Evolutionary conservation across 2,329 filamentous ascomycete genomes (phyloP).

Genomic region (Aureobasidium sp.): DNA sequence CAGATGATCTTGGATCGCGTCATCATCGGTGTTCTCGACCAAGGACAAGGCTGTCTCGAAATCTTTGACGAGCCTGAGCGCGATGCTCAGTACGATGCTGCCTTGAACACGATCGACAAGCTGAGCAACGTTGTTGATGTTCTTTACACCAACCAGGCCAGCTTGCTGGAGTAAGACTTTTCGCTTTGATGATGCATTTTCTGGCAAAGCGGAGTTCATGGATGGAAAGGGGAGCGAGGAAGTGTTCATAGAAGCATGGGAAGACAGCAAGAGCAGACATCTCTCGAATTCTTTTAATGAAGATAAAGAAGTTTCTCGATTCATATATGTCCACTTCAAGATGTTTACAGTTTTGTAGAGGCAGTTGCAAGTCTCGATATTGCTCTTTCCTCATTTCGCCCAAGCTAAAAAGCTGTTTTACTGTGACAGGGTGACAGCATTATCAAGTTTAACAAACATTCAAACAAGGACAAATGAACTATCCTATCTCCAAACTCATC

Average conservation of each 20-base stretch:
- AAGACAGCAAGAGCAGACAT: neutral
- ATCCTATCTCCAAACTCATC: too few relatives aligned
- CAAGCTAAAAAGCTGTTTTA: too few relatives aligned
- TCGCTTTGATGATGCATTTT: neutral
- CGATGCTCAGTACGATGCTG: constrained; percentile 90
- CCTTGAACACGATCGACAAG: constrained; percentile 92
- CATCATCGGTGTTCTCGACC: constrained; percentile 93
- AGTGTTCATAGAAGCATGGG: neutral
- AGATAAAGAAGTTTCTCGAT: neutral
- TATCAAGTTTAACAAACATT: too few relatives aligned
- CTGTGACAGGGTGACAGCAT: too few relatives aligned
- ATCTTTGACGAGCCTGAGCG: constrained; percentile 93
- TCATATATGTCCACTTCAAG: rapidly evolving
- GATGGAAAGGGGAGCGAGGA: neutral
- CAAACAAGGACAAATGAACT: too few relatives aligned
- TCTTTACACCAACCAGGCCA: constrained; percentile 95
- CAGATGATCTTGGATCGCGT: constrained; percentile 99
- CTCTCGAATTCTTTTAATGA: neutral
- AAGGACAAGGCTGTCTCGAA: constrained; percentile 94
- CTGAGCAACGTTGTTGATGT: constrained; percentile 95
- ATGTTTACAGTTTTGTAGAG: neutral
- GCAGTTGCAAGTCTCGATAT: neutral
- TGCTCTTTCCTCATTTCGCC: neutral
- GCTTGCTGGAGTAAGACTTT: constrained; percentile 68
- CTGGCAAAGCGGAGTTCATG: neutral